Evolutionary conservation across 2,329 filamentous ascomycete species (phyloP).

Genomic region (Penicillium nordicum): DNA sequence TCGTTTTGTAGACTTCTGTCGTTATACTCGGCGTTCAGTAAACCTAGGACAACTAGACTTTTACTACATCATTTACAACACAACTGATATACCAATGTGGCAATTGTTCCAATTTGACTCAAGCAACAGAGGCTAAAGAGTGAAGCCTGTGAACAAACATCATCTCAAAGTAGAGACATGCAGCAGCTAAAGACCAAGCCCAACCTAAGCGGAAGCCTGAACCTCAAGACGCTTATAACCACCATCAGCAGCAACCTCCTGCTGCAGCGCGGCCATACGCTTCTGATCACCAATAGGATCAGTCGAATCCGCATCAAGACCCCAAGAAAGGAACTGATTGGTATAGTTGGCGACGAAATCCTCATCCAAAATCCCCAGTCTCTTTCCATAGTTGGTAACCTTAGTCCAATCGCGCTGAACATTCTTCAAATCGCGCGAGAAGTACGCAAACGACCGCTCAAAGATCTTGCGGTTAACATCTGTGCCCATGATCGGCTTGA

Average conservation of each 20-base stretch:
- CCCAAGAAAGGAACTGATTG: constrained; percentile 67
- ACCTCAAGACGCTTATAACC: constrained; percentile 51
- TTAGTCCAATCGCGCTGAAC: constrained; percentile 72
- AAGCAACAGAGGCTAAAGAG: constrained; percentile 7
- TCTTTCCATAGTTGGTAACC: constrained; percentile 73
- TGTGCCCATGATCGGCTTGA: constrained; percentile 68
- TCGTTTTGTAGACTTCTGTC: neutral
- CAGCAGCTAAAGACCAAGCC: neutral
- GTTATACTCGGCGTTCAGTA: too few species aligned
- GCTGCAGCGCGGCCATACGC: constrained; percentile 67
- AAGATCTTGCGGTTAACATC: constrained; percentile 73
- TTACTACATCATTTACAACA: neutral
- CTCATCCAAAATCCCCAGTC: constrained; percentile 63
- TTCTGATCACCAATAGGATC: constrained; percentile 73
- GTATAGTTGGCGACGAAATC: constrained; percentile 70
- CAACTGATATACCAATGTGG: neutral
- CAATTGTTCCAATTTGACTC: neutral
- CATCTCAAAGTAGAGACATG: neutral
- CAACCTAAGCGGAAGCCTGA: constrained; percentile 24
- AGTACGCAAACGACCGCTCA: constrained; percentile 74
- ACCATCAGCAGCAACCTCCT: constrained; percentile 61
- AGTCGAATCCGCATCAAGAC: constrained; percentile 59
- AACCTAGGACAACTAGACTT: neutral
- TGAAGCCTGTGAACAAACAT: constrained; percentile 8
- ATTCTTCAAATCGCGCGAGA: constrained; percentile 71